A percentile compares a stretch with the other conserved stretches of the same genome.
phyloP scores from a whole-genome alignment of 1,284 basidiomycete genomes.

The Ceratobasidium sp. region DNA sequence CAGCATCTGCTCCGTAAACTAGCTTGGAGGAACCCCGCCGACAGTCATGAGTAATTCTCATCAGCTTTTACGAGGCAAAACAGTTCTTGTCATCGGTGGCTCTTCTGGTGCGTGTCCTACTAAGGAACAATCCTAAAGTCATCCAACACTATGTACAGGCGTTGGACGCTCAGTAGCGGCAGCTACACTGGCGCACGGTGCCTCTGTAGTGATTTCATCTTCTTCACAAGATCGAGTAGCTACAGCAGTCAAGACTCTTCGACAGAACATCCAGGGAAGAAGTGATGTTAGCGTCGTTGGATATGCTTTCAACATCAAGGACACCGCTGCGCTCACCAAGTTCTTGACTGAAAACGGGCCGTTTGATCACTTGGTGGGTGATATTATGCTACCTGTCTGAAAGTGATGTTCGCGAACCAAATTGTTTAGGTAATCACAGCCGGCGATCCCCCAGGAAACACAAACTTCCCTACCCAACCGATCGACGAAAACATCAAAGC shows the following conservation, averaged over 20 bases:
- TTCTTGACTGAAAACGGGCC: constrained; percentile 25
- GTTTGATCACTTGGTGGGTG: constrained; percentile 38
- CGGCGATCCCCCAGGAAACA: background rate
- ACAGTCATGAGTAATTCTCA: no score
- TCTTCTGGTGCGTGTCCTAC: no score
- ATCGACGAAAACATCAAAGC: constrained; percentile 24
- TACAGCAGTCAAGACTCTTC: constrained; percentile 14
- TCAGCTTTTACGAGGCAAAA: no score
- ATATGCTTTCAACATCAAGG: background rate
- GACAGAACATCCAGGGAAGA: background rate
- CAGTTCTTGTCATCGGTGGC: no score
- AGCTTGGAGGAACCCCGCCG: no score
- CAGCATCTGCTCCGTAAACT: no score
- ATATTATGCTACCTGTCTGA: background rate
- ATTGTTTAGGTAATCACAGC: constrained; percentile 19
- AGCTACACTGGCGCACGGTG: no score
- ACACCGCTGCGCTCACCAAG: background rate
- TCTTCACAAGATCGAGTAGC: constrained; percentile 29
- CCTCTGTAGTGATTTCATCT: constrained; percentile 10
- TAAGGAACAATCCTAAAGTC: no score
- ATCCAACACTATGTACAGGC: no score
- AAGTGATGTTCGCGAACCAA: background rate
- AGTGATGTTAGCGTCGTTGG: background rate
- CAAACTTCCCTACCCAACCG: background rate
- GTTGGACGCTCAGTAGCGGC: no score